A percentile compares a stretch with the other conserved stretches of the same genome.
Conservation (phyloP, 345 rosid species). For the Noccaea caerulescens region DNA sequence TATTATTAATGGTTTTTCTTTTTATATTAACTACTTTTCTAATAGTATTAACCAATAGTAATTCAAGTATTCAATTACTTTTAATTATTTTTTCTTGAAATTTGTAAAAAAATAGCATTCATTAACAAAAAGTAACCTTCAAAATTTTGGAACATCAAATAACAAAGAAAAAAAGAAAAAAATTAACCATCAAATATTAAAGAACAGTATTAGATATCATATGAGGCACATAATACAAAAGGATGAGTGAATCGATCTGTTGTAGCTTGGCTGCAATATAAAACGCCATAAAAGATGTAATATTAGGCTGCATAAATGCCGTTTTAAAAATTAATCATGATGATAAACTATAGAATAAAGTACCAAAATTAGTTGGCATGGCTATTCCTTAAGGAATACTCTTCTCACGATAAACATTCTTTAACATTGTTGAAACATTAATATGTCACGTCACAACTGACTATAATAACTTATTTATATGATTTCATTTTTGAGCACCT, state of each 20-base stretch:
- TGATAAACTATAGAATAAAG: background rate
- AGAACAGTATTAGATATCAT: no score
- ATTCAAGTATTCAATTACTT: no score
- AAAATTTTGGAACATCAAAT: no score
- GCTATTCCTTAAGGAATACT: background rate
- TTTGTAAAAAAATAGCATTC: no score
- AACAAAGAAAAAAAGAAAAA: no score
- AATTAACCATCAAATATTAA: no score
- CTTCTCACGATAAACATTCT: background rate
- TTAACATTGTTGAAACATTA: background rate
- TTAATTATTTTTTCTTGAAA: no score
- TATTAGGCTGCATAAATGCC: constrained; percentile 3
- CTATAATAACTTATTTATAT: background rate
- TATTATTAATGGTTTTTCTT: no score
- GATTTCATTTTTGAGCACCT: background rate
- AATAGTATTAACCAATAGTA: no score
- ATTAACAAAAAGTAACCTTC: no score
- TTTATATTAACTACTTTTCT: no score
- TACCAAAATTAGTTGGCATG: constrained; percentile 4
- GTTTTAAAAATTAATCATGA: background rate
- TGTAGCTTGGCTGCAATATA: constrained; percentile 13
- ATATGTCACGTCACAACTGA: background rate
- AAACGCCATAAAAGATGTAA: constrained; percentile 14
- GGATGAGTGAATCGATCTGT: constrained; percentile 3
- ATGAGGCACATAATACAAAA: background rate